Percentiles rank a stretch among this genome's conserved stretches.
Conservation (phyloP, 1,284 basidiomycete genomes). For the Ceratobasidium sp. region DNA sequence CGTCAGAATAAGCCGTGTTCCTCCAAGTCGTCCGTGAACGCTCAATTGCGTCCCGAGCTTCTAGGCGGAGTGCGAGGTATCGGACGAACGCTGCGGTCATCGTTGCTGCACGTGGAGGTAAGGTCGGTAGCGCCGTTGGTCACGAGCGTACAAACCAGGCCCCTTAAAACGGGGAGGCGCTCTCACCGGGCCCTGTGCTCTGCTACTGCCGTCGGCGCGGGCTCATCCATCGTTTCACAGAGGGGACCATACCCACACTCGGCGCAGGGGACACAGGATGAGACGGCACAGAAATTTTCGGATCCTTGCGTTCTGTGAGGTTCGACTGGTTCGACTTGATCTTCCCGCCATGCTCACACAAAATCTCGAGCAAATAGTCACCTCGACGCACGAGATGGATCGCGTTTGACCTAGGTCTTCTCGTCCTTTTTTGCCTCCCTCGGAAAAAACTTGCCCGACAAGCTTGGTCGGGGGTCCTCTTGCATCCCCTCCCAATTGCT, state of each 20-base stretch:
- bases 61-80: too few species aligned
- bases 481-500: slow-evolving; percentile 97
- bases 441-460: slow-evolving; percentile 97
- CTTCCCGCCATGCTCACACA: slow-evolving; percentile 95
- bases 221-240: slow-evolving; percentile 55
- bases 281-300: slow-evolving; percentile 45
- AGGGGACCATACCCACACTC: slow-evolving; percentile 43
- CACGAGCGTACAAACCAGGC: too few species aligned
- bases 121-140: too few species aligned
- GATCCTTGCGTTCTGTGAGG: slow-evolving; percentile 52
- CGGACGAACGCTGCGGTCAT: too few species aligned
- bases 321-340: slow-evolving; percentile 79
- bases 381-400: slow-evolving; percentile 98
- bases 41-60: too few species aligned
- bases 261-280: slow-evolving; percentile 48
- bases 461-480: slow-evolving; percentile 85
- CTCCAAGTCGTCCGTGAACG: too few species aligned
- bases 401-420: slow-evolving; percentile 81
- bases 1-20: too few species aligned
- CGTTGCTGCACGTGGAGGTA: too few species aligned
- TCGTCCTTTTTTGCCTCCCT: slow-evolving; percentile 93
- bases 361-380: slow-evolving; percentile 90
- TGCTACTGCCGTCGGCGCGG: too few species aligned
- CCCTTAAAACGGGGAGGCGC: too few species aligned
- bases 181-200: too few species aligned